These are phyloP conservation scores for Sarcocystis neurona DNA, from an alignment of 169 alveolate species.

Conservation along the genomic window DNA sequence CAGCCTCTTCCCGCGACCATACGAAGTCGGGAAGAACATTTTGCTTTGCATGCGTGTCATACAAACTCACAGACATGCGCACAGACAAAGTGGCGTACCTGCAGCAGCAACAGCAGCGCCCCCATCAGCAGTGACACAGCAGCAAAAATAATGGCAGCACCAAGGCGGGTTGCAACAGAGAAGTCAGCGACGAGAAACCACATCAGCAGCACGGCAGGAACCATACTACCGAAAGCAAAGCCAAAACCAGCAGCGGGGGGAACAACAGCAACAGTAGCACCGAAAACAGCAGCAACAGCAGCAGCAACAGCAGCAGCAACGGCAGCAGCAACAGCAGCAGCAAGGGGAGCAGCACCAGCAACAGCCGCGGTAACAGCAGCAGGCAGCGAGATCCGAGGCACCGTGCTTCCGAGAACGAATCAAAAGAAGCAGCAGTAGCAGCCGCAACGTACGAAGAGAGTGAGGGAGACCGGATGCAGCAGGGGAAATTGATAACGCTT, in stretches of 20 bases:
- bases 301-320: not conserved
- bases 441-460: not conserved
- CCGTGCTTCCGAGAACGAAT: not conserved
- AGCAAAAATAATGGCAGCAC: no score
- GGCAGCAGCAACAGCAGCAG: no score
- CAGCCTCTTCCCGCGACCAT: no score
- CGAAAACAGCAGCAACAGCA: not conserved
- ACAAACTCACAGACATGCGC: no score
- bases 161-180: not conserved
- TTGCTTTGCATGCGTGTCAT: no score
- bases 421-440: no score
- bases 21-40: no score
- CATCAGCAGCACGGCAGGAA: constrained; percentile 12
- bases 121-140: no score
- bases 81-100: no score
- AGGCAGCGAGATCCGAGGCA: not conserved
- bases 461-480: not conserved
- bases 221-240: not conserved
- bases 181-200: not conserved
- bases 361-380: not conserved
- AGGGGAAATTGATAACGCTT: not conserved
- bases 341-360: not conserved
- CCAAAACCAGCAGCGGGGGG: not conserved
- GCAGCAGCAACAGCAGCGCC: no score
- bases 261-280: not conserved